Percentiles rank a stretch among this genome's conserved stretches.
phyloP scores from a whole-genome alignment of 352 stramenopile genomes.

The Phytophthora pluvialis region DNA sequence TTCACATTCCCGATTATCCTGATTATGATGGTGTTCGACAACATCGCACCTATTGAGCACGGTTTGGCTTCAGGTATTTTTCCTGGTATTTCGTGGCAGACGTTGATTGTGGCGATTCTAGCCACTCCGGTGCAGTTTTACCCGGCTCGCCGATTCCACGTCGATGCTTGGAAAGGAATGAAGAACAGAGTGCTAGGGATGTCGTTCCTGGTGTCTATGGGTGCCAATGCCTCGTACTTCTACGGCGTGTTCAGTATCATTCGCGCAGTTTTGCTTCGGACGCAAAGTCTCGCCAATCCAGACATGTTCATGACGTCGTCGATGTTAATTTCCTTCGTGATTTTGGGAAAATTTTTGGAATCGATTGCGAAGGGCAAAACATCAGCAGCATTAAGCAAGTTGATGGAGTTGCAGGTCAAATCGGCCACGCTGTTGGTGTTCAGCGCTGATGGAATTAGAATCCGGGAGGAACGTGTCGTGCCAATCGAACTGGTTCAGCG shows the following conservation, averaged over 20 bases:
- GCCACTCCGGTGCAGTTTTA: slow-evolving; percentile 97
- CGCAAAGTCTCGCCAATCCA: slow-evolving; percentile 62
- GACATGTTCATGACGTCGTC: slow-evolving; percentile 98
- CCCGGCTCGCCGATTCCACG: slow-evolving; percentile 93
- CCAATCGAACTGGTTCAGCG: slow-evolving; percentile 90
- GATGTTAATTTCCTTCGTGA: slow-evolving; percentile 98
- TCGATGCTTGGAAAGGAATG: slow-evolving; percentile 93
- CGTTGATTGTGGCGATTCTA: slow-evolving; percentile 79
- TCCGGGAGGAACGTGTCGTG: slow-evolving; percentile 80
- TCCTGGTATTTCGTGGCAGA: slow-evolving; percentile 77
- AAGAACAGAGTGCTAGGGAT: slow-evolving; percentile 93
- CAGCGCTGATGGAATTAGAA: slow-evolving; percentile 54
- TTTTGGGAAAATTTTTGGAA: slow-evolving; percentile 98
- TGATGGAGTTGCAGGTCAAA: slow-evolving; percentile 97
- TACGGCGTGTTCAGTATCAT: slow-evolving; percentile 94
- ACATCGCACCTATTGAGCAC: slow-evolving; percentile 63
- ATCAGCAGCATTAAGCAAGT: slow-evolving; percentile 93
- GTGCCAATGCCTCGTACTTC: slow-evolving; percentile 96
- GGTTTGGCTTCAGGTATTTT: slow-evolving; percentile 60
- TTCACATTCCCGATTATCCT: slow-evolving; percentile 95
- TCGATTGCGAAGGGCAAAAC: slow-evolving; percentile 94
- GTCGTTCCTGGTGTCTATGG: slow-evolving; percentile 97
- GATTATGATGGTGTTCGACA: slow-evolving; percentile 92
- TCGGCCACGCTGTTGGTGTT: slow-evolving; percentile 93
- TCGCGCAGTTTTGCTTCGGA: slow-evolving; percentile 61